phyloP scores from a whole-genome alignment of 2,329 filamentous ascomycete species.

The Zymoseptoria passerinii region DNA sequence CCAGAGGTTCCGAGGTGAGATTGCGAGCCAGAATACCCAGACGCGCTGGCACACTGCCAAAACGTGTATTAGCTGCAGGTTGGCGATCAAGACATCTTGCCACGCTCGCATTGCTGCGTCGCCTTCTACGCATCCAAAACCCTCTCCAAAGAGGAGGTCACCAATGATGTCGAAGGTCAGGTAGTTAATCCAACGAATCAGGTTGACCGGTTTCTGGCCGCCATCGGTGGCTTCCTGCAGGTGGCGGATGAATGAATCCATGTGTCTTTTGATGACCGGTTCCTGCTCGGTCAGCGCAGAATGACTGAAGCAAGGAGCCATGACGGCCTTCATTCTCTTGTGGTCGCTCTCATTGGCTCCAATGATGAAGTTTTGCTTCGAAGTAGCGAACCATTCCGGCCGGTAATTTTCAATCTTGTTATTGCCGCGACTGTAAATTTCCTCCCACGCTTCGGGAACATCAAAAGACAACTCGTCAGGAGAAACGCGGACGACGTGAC shows the following conservation, averaged over 20 bases:
- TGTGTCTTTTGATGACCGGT: slow-evolving; percentile 27
- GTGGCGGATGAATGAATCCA: slow-evolving; percentile 28
- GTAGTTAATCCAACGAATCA: slow-evolving; percentile 2
- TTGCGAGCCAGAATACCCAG: neutral
- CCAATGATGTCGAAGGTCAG: slow-evolving; percentile 6
- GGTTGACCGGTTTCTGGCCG: slow-evolving; percentile 8
- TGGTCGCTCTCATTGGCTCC: neutral
- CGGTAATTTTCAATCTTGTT: neutral
- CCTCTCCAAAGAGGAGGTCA: slow-evolving; percentile 5
- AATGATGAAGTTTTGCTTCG: neutral
- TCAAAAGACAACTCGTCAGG: slow-evolving; percentile 42
- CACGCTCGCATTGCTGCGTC: neutral
- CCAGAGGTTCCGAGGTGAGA: neutral
- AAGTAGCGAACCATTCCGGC: neutral
- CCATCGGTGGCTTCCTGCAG: slow-evolving; percentile 15
- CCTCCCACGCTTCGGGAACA: slow-evolving; percentile 33
- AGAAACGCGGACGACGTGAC: slow-evolving; percentile 39
- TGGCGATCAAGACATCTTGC: neutral
- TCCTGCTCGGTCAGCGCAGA: slow-evolving; percentile 33
- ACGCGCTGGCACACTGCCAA: neutral
- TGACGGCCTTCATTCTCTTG: neutral
- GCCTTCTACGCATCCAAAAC: neutral
- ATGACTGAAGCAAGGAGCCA: slow-evolving; percentile 28
- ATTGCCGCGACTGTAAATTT: slow-evolving; percentile 31
- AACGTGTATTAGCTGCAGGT: neutral